Conservation (phyloP, 2,329 filamentous ascomycete genomes). For the Thielaviopsis punctulata region DNA sequence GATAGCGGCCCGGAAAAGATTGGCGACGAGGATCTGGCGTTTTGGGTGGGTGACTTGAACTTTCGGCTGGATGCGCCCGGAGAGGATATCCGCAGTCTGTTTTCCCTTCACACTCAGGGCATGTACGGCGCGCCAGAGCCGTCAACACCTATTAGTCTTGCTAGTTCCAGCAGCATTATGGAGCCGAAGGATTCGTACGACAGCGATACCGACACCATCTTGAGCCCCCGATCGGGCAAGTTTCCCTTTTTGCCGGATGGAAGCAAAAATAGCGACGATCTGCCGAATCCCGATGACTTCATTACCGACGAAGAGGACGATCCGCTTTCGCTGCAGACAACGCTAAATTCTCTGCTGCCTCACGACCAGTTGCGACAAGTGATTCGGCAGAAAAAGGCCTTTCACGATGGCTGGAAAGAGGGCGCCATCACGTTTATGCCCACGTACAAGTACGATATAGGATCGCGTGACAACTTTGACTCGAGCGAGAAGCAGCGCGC, state of each 20-base stretch:
- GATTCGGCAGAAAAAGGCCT: constrained; percentile 59
- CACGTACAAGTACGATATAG: constrained; percentile 94
- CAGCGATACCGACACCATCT: constrained; percentile 13
- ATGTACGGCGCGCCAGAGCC: constrained; percentile 42
- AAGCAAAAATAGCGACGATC: constrained; percentile 11
- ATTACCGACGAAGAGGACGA: constrained; percentile 53
- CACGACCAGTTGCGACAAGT: constrained; percentile 73
- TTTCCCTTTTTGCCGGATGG: constrained; percentile 3
- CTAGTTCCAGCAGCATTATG: constrained; percentile 15
- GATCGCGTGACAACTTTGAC: constrained; percentile 84
- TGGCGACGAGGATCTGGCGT: constrained; percentile 81
- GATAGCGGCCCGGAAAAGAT: constrained; percentile 53
- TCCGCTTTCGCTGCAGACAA: constrained; percentile 74
- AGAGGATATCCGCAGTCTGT: constrained; percentile 69
- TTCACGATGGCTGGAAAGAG: constrained; percentile 85
- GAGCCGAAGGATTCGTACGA: constrained; percentile 11
- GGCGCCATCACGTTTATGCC: constrained; percentile 77
- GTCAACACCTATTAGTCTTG: constrained; percentile 17
- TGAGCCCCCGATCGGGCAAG: constrained; percentile 8
- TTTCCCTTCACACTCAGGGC: constrained; percentile 67
- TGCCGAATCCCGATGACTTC: constrained; percentile 51
- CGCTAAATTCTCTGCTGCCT: constrained; percentile 66
- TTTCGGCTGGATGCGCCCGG: constrained; percentile 81
- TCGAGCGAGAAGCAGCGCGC: constrained; percentile 85
- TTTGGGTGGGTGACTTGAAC: constrained; percentile 95